Percentiles rank a stretch among this genome's conserved stretches.
These are phyloP conservation scores for Heliamphora pulchella DNA, from an alignment of 179 eudicot genomes.

Conservation along the genomic window DNA sequence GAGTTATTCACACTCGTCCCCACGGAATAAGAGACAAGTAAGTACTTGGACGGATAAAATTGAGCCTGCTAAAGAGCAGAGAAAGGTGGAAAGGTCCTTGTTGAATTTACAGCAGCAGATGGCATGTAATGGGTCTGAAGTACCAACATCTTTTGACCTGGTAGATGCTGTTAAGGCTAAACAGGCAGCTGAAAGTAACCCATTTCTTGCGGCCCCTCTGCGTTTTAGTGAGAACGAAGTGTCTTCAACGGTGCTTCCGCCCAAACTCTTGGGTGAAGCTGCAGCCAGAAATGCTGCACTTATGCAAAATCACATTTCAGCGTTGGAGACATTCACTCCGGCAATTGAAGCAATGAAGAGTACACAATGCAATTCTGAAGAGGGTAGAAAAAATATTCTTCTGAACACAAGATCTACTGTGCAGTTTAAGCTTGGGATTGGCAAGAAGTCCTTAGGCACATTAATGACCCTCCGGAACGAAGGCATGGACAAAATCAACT, in stretches of 20 bases:
- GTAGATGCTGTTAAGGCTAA: slow-evolving; percentile 31
- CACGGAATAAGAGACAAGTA: background rate
- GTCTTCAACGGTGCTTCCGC: slow-evolving; percentile 31
- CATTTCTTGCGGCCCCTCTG: slow-evolving; percentile 59
- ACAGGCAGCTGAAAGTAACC: slow-evolving; percentile 33
- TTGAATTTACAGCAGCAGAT: slow-evolving; percentile 39
- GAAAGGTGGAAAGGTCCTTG: slow-evolving; percentile 41
- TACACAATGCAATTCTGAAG: slow-evolving; percentile 22
- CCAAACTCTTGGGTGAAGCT: slow-evolving; percentile 33
- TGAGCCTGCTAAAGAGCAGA: slow-evolving; percentile 13
- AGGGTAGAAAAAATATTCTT: slow-evolving; percentile 18
- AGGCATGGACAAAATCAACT: slow-evolving; percentile 24
- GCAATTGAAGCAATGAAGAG: slow-evolving; percentile 26
- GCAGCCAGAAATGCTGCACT: slow-evolving; percentile 22
- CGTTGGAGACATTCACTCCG: slow-evolving; percentile 35
- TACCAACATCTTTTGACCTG: slow-evolving; percentile 20
- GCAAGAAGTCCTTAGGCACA: slow-evolving; percentile 35
- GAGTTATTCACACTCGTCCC: background rate
- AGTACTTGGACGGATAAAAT: background rate
- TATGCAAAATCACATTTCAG: slow-evolving; percentile 32
- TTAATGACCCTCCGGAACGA: slow-evolving; percentile 21
- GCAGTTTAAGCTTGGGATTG: slow-evolving; percentile 35
- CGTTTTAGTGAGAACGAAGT: slow-evolving; percentile 54
- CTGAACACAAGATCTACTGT: slow-evolving; percentile 8
- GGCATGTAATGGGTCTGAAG: slow-evolving; percentile 38